These are phyloP conservation scores for Polygonum aviculare DNA, from an alignment of 148 eudicot species.

Conservation along the genomic window DNA sequence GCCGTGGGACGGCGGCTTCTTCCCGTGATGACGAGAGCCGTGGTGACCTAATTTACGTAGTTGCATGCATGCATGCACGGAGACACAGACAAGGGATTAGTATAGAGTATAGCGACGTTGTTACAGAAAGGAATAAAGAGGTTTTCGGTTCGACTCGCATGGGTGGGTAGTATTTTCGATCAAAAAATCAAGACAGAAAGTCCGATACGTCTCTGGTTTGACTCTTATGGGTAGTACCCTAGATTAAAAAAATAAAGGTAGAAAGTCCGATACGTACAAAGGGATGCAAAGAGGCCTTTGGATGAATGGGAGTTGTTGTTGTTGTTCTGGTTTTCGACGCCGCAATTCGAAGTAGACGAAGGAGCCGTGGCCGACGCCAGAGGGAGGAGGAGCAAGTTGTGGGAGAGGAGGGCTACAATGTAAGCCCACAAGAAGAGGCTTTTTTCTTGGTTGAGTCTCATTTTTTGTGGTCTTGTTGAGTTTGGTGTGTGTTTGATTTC, in stretches of 20 bases:
- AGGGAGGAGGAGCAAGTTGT: constrained; percentile 3
- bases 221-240: no score
- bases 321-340: background rate
- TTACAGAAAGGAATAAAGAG: no score
- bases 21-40: background rate
- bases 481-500: background rate
- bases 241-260: background rate
- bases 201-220: no score
- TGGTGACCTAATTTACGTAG: background rate
- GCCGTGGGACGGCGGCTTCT: background rate
- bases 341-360: background rate
- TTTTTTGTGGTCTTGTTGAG: background rate
- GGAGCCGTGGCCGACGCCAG: background rate
- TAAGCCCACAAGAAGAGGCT: background rate
- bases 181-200: no score
- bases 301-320: background rate
- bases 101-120: no score
- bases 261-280: background rate
- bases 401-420: background rate
- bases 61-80: background rate
- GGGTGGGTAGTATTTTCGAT: no score
- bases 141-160: no score
- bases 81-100: background rate
- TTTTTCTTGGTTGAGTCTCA: background rate
- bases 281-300: background rate